Percentiles rank a stretch among this genome's conserved stretches.
phyloP scores from a whole-genome alignment of 2,329 filamentous ascomycete species.

The Emmonsiellopsis sp. region DNA sequence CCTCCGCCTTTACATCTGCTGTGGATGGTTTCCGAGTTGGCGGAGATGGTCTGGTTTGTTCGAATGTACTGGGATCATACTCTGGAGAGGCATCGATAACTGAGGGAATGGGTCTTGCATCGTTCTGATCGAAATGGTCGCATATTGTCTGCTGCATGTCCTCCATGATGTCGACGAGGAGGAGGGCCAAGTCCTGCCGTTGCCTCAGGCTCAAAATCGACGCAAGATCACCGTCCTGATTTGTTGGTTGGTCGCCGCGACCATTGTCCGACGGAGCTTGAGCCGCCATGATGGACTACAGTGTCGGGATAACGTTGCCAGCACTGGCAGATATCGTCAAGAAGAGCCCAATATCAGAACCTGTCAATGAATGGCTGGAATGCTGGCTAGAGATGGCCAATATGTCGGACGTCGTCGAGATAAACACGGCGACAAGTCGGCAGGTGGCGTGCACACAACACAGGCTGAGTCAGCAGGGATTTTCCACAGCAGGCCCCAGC shows the following conservation, averaged over 20 bases:
- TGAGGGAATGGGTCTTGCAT: not conserved
- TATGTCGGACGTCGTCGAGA: not conserved
- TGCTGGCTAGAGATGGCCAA: not conserved
- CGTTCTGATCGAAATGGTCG: conserved; percentile 27
- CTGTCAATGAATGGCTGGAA: too few species aligned
- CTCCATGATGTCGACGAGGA: conserved; percentile 31
- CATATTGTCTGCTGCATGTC: conserved; percentile 32
- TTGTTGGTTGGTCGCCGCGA: not conserved
- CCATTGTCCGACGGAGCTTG: not conserved
- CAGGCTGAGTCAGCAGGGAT: not conserved
- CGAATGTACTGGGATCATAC: not conserved
- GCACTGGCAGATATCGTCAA: too few species aligned
- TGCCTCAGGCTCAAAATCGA: conserved; percentile 34
- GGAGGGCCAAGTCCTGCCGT: conserved; percentile 33
- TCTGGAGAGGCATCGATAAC: not conserved
- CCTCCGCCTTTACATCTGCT: conserved; percentile 46
- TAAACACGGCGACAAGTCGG: not conserved
- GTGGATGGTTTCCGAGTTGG: conserved; percentile 11
- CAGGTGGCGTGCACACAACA: not conserved
- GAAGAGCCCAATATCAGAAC: too few species aligned
- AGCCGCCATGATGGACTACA: not conserved
- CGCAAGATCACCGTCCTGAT: conserved; percentile 27
- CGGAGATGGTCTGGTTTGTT: not conserved
- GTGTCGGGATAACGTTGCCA: too few species aligned
- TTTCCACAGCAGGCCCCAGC: not conserved